Base-by-base conservation (phyloP, 1,284 basidiomycete genomes). In the Malassezia vespertilionis region DNA sequence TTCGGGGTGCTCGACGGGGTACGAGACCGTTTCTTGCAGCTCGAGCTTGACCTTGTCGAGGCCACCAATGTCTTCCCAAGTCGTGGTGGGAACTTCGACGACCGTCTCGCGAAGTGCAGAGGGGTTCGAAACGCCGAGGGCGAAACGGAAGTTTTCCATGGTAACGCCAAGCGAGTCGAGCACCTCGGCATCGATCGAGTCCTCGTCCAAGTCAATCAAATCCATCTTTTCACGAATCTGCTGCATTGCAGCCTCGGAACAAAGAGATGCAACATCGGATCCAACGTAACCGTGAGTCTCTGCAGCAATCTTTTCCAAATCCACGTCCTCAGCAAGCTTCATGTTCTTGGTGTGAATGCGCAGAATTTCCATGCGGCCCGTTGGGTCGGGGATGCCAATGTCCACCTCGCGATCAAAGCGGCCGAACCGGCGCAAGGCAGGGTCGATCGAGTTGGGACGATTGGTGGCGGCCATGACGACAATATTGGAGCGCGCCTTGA, bases 321-420 rank as follows among this genome's bases (percentile, higher is more conserved):
- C 93, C 38, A 97, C 91, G 64, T 97, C 93, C 49, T 96, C 90
- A n/a, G 74, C 80, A 34, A 97, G 78, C 75, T 96, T 97, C 91
- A 97, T 97, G 78, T 97, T 97, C 82, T 96, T 97, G 50, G 93
- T 97, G 77, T 96, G 91, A 58, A 97, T 97, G 54, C 91, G 85
- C 53, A 97, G 81, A 63, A 97, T 96, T 73, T 97, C 91, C 35
- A 96, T 80, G 73, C 93, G 91, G 48, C 91, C 90, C 52, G 90
- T 96, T 0, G 91, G 90, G 74, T 97, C 91, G 44, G 91, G 93
- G 60, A 97, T 96, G 71, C 93, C 88, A 60, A 97, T 97, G 75
- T 97, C 91, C 57, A 97, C 85, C 76, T 97, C 93, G 70, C 91
- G 86, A 75, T 97, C 93, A 74, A 97, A 97, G 47, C 93, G 87